Percentiles rank a stretch among this genome's conserved stretches.
Conservation (phyloP, 257 asterid species). For the Dorcoceras hygrometricum region DNA sequence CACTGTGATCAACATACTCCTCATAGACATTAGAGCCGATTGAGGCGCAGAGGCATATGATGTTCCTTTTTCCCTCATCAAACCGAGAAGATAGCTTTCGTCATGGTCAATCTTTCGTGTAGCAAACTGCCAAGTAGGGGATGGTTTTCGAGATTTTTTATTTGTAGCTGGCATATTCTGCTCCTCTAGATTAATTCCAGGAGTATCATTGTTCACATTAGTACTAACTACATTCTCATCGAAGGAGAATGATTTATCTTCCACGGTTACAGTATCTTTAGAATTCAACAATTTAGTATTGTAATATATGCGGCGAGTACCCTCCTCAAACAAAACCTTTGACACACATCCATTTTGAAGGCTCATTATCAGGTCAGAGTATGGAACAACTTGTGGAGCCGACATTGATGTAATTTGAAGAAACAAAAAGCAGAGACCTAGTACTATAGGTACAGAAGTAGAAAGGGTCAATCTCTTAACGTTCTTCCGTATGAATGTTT, state of each 20-base stretch:
- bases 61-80: slow-evolving; percentile 82
- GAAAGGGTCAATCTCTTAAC: slow-evolving; percentile 54
- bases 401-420: slow-evolving; percentile 72
- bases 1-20: slow-evolving; percentile 24
- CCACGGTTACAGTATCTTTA: slow-evolving; percentile 26
- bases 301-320: slow-evolving; percentile 76
- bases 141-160: slow-evolving; percentile 34
- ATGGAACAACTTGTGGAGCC: slow-evolving; percentile 64
- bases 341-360: slow-evolving; percentile 66
- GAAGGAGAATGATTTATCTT: slow-evolving; percentile 19
- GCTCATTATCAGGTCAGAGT: slow-evolving; percentile 67
- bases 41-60: slow-evolving; percentile 86
- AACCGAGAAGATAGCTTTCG: slow-evolving; percentile 76
- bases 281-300: slow-evolving; percentile 32
- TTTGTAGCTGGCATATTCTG: slow-evolving; percentile 30
- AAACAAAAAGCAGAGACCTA: slow-evolving; percentile 79
- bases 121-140: slow-evolving; percentile 69
- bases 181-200: slow-evolving; percentile 21
- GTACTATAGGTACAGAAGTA: slow-evolving; percentile 48
- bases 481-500: slow-evolving; percentile 61
- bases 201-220: slow-evolving; percentile 22
- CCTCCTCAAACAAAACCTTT: slow-evolving; percentile 88
- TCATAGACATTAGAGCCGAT: slow-evolving; percentile 57
- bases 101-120: slow-evolving; percentile 92
- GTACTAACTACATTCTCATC: slow-evolving; percentile 27